Evolutionary conservation across 495 filamentous ascomycete genomes (phyloP), one percentile per base, ranked within the genome.

Genomic region (Viridothelium virens): DNA sequence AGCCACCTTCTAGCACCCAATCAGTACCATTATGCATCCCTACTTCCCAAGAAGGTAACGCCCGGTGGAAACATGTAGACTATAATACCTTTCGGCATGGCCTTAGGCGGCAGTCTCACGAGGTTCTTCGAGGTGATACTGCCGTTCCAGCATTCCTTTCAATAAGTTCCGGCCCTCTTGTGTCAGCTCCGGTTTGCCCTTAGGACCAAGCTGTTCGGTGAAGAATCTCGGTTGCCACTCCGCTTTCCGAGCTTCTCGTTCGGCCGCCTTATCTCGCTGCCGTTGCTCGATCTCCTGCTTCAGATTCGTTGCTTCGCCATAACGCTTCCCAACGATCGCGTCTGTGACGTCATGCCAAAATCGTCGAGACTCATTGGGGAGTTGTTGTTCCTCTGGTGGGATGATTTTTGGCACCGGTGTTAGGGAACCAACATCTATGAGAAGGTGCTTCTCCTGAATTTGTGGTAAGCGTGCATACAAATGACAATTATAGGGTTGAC

Each of bases 161-260:
- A 97, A 81, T 16, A 84, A 89, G 74, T 82, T 79, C 61, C 80
- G 78, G 2, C 92, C 92, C 67, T 94, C 90, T 63, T 89, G 83
- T 0, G 86, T 94, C 70, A 97, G 78, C 65, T 88, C 82, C 0
- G 92, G 92, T 74, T 85, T 89, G 5, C 92, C 92, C 16, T 85
- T 75, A 31, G 89, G 87, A 66, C 87, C 88, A 10, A 88, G 84
- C 1, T 83, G 84, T 10, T 86, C 85, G 3, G 85, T 88, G 74
- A 98, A 98, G 77, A 96, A 98, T 34, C 91, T 81, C n/a, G 94
- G 94, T 66, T 87, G 81, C 89, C 90, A 97, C 18, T 86, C 80
- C 61, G 83, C 82, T 18, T 83, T 80, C 10, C 80, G 82, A 12
- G 78, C 80, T 67, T 90, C 86, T 36, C 93, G 81, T 68, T 91